Conservation (phyloP, 2,329 filamentous ascomycete species). For the Hypoxylon sp. region DNA sequence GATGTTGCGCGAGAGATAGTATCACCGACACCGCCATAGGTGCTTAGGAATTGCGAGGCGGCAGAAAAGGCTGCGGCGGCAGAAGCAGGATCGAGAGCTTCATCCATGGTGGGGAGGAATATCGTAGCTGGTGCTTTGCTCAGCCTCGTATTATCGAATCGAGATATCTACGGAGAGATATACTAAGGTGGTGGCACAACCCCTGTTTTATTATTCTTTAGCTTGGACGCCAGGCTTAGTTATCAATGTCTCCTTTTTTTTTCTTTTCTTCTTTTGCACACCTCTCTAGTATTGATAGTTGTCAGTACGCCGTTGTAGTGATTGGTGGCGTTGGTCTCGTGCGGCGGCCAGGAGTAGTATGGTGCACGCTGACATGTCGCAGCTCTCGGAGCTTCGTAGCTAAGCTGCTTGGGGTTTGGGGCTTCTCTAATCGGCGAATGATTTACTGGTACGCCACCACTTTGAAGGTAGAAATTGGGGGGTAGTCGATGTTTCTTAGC, state of each 20-base stretch:
- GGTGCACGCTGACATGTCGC: constrained; percentile 45
- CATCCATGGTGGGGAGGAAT: constrained; percentile 55
- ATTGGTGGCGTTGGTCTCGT: constrained; percentile 40
- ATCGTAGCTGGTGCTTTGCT: constrained; percentile 13
- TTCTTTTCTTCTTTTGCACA: constrained; percentile 2
- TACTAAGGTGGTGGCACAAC: constrained; percentile 18
- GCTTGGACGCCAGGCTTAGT: constrained; percentile 2
- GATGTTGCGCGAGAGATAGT: constrained; percentile 89
- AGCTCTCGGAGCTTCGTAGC: constrained; percentile 42
- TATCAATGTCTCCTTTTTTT: constrained; percentile 1
- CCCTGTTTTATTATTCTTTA: constrained; percentile 18
- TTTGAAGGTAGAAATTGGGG: constrained; percentile 1
- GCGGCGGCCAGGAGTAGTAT: constrained; percentile 31
- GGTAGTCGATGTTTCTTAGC: neutral
- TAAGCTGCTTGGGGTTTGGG: constrained; percentile 28
- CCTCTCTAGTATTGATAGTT: constrained; percentile 23
- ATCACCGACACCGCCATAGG: constrained; percentile 66
- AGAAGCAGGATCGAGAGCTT: constrained; percentile 57
- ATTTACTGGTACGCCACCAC: constrained; percentile 24
- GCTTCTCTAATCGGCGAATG: constrained; percentile 34
- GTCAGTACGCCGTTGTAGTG: constrained; percentile 23
- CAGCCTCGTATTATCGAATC: constrained; percentile 24
- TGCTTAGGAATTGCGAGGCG: constrained; percentile 57
- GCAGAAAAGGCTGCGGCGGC: constrained; percentile 56
- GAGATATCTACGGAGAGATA: constrained; percentile 15